Evolutionary conservation across 176 grass and related monocot species (phyloP).

Genomic region (Luzula sylvatica): DNA sequence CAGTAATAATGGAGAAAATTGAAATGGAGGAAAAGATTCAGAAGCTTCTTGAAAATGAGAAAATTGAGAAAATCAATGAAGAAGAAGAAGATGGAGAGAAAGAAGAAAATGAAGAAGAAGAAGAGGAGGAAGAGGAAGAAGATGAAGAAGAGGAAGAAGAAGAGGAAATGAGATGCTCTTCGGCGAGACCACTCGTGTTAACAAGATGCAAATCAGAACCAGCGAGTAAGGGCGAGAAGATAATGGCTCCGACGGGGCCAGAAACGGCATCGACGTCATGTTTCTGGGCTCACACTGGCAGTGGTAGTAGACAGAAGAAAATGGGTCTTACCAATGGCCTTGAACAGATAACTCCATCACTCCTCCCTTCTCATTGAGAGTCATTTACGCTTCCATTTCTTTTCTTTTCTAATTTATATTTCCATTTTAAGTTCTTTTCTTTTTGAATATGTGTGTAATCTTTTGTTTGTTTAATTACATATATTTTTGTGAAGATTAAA

Average conservation of each 20-base stretch:
- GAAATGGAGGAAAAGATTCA: conserved; percentile 3
- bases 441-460: not conserved
- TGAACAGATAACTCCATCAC: conserved; percentile 20
- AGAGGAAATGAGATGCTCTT: conserved; percentile 66
- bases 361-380: conserved; percentile 4
- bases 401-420: not conserved
- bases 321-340: conserved; percentile 13
- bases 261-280: conserved; percentile 32
- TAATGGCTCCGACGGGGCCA: conserved; percentile 23
- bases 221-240: conserved; percentile 38
- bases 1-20: conserved; percentile 7
- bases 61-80: not conserved
- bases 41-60: not conserved
- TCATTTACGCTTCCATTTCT: not conserved
- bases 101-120: not conserved
- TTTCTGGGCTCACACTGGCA: conserved; percentile 63
- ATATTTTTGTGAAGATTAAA: not conserved
- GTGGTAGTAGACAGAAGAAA: conserved; percentile 39
- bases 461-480: too few relatives aligned
- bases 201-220: conserved; percentile 89
- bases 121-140: not conserved
- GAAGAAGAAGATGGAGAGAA: not conserved
- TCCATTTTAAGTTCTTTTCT: conserved; percentile 1
- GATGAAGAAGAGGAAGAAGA: conserved; percentile 33
- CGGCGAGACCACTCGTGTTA: conserved; percentile 71